Percentiles rank a stretch among this genome's conserved stretches.
Evolutionary conservation across 805 yeast species (phyloP).

Genomic region (Starmerella scarabaei): DNA sequence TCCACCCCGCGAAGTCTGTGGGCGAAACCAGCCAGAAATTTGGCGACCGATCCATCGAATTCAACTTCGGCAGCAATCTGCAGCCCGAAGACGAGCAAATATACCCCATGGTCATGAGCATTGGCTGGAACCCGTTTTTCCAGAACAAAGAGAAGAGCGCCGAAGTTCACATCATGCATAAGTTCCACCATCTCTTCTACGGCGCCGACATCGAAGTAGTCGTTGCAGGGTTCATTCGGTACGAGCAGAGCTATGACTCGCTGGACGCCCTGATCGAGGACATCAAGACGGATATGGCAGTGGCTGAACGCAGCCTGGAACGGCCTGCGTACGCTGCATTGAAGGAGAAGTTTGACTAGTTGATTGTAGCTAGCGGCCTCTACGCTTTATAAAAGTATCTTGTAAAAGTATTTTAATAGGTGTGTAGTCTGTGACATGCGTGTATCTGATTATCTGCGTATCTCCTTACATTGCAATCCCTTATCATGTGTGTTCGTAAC

Average conservation of each 20-base stretch:
- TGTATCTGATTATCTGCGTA: no score
- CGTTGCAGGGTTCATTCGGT: slow-evolving; percentile 80
- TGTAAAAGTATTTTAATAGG: no score
- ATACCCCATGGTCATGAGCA: slow-evolving; percentile 84
- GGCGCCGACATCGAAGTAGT: slow-evolving; percentile 63
- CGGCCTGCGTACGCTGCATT: slow-evolving; percentile 32
- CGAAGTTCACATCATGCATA: slow-evolving; percentile 68
- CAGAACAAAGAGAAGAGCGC: slow-evolving; percentile 69
- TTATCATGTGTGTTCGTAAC: no score
- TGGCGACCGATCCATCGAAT: slow-evolving; percentile 31
- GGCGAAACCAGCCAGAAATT: not conserved
- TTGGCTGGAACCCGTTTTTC: slow-evolving; percentile 93
- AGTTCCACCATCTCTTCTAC: slow-evolving; percentile 56
- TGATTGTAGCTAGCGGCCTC: not conserved
- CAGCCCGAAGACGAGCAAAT: slow-evolving; percentile 30
- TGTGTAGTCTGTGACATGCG: no score
- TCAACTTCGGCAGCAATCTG: slow-evolving; percentile 50
- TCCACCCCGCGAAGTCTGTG: slow-evolving; percentile 22
- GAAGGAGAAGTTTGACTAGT: slow-evolving; percentile 15
- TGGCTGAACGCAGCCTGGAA: slow-evolving; percentile 42
- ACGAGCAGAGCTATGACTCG: slow-evolving; percentile 76
- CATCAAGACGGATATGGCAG: slow-evolving; percentile 63
- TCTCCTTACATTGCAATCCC: no score
- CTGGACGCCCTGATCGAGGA: slow-evolving; percentile 75
- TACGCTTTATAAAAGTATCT: no score